Evolutionary conservation across 2,329 filamentous ascomycete genomes (phyloP), one percentile per base, ranked within the genome.

Genomic region (Pyrenophora tritici-repentis): DNA sequence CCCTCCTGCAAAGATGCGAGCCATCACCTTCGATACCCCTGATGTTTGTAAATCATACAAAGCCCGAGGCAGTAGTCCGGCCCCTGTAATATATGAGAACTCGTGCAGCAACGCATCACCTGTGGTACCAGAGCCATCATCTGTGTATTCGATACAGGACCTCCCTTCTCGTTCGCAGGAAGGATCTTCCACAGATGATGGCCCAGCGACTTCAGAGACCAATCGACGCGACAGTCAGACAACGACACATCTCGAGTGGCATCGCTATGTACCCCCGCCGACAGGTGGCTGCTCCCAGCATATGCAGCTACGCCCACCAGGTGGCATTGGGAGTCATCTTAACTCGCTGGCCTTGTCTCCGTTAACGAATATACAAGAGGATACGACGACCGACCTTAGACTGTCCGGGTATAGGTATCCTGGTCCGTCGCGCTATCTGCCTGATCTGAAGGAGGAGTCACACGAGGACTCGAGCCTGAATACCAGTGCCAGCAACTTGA

Each of bases 401-500:
- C 45, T 71, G 22, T 67, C 67, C 9, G 45, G 55, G 17, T 71
- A 66, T 40, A 56, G 60, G 42, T 73, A 76, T 55, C 60, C 73
- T 9, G 48, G 55, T 18, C 54, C 56, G 6, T 40, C 62, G 36
- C 62, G 63, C 26, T 63, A 75, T 62, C 70, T 79, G 13, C 74
- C 77, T 10, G 76, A 76, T 38, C 61, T 80, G 26, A 79, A 79
- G 47, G 78, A 80, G 56, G 78, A 79, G 51, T 78, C 77, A 14
- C 70, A 77, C 38, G 77, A 79, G 43, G 77, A 78, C 51, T 75
- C 77, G 55, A 77, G 76, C 50, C 56, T 74, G 31, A 71, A 75
- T 34, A 71, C 65, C 5, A 73, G 71, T 44, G 63, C 64, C 1
- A 66, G 67, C 52, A 71, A 73, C 39, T 45, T 72, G 34, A 71